These are phyloP conservation scores for Peronosclerospora sorghi DNA, from an alignment of 352 stramenopile genomes.

Conservation along the genomic window DNA sequence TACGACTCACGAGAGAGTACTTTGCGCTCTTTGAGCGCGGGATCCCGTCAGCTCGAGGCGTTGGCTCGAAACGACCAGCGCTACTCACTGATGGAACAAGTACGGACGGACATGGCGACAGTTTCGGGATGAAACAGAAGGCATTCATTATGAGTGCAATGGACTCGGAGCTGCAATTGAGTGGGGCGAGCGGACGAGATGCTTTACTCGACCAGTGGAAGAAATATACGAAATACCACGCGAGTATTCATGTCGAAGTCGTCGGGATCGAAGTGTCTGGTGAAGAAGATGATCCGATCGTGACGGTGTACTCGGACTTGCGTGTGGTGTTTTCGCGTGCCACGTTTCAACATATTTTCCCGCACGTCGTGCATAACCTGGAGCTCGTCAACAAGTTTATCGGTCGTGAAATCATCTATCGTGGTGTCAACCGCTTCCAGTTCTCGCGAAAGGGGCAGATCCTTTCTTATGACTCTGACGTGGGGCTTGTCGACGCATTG, in stretches of 20 bases:
- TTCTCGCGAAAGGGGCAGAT: constrained; percentile 36
- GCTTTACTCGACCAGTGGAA: no score
- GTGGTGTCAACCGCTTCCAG: constrained; percentile 38
- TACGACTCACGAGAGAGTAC: constrained; percentile 30
- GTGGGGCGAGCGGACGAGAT: constrained; percentile 9
- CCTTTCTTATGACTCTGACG: no score
- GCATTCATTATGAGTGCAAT: no score
- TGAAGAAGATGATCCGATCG: constrained; percentile 29
- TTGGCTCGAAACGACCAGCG: no score
- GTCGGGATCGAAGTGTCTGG: constrained; percentile 32
- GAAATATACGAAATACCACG: constrained; percentile 32
- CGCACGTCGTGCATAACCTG: constrained; percentile 40
- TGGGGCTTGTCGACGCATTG: no score
- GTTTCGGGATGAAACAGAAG: constrained; percentile 18
- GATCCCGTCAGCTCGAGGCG: constrained; percentile 15
- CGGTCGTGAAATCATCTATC: constrained; percentile 37
- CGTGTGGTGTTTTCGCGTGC: constrained; percentile 34
- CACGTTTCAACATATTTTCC: constrained; percentile 50
- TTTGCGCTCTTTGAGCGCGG: no score
- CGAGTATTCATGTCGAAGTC: constrained; percentile 20
- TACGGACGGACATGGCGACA: background rate
- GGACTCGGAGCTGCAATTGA: no score
- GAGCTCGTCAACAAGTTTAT: constrained; percentile 27
- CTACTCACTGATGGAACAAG: constrained; percentile 2
- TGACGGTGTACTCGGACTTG: constrained; percentile 33